These are phyloP conservation scores for Podospora appendiculata DNA, from an alignment of 495 filamentous ascomycete species.

Conservation along the genomic window DNA sequence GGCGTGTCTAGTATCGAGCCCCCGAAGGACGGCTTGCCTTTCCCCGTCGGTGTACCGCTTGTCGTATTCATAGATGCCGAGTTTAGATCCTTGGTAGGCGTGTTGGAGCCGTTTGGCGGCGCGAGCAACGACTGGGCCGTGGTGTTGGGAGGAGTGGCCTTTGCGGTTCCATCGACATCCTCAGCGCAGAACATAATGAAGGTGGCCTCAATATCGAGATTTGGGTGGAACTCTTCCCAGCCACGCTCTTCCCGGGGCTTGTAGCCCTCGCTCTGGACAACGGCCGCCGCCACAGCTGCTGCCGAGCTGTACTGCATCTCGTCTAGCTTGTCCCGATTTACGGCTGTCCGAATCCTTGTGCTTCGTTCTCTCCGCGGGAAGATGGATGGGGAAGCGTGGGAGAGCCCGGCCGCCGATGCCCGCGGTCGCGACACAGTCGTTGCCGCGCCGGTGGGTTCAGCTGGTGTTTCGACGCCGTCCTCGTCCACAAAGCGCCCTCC, in stretches of 20 bases:
- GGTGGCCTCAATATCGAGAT: slow-evolving; percentile 76
- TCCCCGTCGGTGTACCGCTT: slow-evolving; percentile 18
- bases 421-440: slow-evolving; percentile 28
- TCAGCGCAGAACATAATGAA: slow-evolving; percentile 73
- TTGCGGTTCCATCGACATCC: slow-evolving; percentile 67
- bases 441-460: slow-evolving; percentile 12
- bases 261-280: slow-evolving; percentile 86
- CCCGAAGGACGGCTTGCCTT: slow-evolving; percentile 19
- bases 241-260: slow-evolving; percentile 94
- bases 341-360: slow-evolving; percentile 42
- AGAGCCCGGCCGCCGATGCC: slow-evolving; percentile 20
- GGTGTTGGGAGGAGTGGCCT: slow-evolving; percentile 37
- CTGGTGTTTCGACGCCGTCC: slow-evolving; percentile 46
- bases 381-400: slow-evolving; percentile 30
- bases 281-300: slow-evolving; percentile 74
- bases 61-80: slow-evolving; percentile 1
- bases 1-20: slow-evolving; percentile 27
- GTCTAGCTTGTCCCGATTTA: slow-evolving; percentile 36
- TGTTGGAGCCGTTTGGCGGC: slow-evolving; percentile 25
- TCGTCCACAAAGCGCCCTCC: slow-evolving; percentile 68
- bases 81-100: slow-evolving; percentile 28
- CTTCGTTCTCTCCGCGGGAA: slow-evolving; percentile 45
- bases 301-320: slow-evolving; percentile 64
- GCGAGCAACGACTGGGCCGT: slow-evolving; percentile 15
- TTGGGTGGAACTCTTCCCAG: slow-evolving; percentile 95